A percentile compares a stretch with the other conserved stretches of the same genome.
Evolutionary conservation across 306 rosid species (phyloP).

Genomic region (Vigna reflexopilosa): DNA sequence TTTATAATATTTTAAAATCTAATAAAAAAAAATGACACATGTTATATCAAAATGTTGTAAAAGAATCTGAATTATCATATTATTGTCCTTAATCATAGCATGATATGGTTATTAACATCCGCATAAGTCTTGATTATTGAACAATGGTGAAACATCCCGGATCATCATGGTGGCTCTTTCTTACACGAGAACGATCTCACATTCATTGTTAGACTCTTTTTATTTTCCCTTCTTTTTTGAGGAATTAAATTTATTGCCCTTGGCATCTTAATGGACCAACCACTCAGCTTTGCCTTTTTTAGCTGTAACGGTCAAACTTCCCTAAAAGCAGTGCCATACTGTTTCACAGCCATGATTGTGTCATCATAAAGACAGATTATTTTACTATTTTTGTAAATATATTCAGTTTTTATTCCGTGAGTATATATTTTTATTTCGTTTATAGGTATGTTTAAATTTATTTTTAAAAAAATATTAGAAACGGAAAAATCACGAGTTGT

Average conservation of each 20-base stretch:
- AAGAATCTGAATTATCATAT: no score
- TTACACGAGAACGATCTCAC: background rate
- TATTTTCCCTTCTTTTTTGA: background rate
- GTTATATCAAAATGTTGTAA: no score
- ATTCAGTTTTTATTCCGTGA: conserved; percentile 21
- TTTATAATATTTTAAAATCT: no score
- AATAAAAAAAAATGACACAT: no score
- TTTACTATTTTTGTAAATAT: conserved; percentile 12
- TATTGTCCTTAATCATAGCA: no score
- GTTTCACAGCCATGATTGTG: conserved; percentile 32
- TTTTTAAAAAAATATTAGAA: no score
- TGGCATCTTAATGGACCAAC: conserved; percentile 30
- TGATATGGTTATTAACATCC: background rate
- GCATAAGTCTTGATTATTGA: conserved; percentile 24
- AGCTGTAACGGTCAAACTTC: conserved; percentile 36
- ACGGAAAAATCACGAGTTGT: no score
- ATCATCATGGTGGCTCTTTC: conserved; percentile 13
- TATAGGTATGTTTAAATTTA: no score
- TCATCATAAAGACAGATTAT: conserved; percentile 23
- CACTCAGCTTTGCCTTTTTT: conserved; percentile 23
- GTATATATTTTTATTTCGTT: conserved; percentile 4
- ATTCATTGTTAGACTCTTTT: background rate
- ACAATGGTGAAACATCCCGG: background rate
- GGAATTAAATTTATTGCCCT: conserved; percentile 15
- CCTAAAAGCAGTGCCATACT: conserved; percentile 35